These are phyloP conservation scores for Nothophaeocryptopus gaeumannii DNA, from an alignment of 2,329 filamentous ascomycete genomes.

Conservation along the genomic window DNA sequence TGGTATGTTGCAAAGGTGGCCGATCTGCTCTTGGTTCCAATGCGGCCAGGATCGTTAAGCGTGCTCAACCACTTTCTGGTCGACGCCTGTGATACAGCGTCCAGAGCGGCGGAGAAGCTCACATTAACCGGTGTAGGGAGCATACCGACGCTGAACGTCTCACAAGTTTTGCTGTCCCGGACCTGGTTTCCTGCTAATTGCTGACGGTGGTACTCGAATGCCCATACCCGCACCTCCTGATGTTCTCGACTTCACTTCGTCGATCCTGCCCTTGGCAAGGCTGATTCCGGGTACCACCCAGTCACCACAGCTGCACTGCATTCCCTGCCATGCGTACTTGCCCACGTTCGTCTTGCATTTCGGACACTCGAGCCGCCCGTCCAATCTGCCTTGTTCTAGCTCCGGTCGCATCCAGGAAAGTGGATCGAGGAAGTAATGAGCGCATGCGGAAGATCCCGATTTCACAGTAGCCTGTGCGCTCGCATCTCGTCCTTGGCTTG, in stretches of 20 bases:
- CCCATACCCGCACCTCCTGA: slow-evolving; percentile 27
- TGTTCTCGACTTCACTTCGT: slow-evolving; percentile 55
- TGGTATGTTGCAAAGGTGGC: no score
- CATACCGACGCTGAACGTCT: slow-evolving; percentile 8
- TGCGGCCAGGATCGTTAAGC: no score
- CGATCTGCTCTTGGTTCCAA: no score
- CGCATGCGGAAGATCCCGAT: slow-evolving; percentile 54
- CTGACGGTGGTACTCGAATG: slow-evolving; percentile 35
- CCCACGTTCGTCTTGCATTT: slow-evolving; percentile 82
- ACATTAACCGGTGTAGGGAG: not conserved
- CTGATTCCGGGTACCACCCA: slow-evolving; percentile 93
- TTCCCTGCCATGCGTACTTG: slow-evolving; percentile 93
- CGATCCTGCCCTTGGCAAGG: slow-evolving; percentile 75
- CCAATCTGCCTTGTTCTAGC: slow-evolving; percentile 77
- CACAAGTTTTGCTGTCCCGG: slow-evolving; percentile 18
- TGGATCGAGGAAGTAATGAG: slow-evolving; percentile 87
- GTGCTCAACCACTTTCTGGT: no score
- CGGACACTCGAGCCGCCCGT: slow-evolving; percentile 82
- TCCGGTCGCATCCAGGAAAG: slow-evolving; percentile 90
- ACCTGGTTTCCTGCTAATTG: slow-evolving; percentile 12
- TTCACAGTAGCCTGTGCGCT: slow-evolving; percentile 13
- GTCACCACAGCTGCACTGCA: slow-evolving; percentile 83
- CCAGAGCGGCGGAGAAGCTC: no score
- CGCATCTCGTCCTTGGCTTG: slow-evolving; percentile 13
- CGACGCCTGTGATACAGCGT: no score